A percentile compares a stretch with the other conserved stretches of the same genome.
These are phyloP conservation scores for Botrytis elliptica DNA, from an alignment of 2,329 filamentous ascomycete species.

Conservation along the genomic window DNA sequence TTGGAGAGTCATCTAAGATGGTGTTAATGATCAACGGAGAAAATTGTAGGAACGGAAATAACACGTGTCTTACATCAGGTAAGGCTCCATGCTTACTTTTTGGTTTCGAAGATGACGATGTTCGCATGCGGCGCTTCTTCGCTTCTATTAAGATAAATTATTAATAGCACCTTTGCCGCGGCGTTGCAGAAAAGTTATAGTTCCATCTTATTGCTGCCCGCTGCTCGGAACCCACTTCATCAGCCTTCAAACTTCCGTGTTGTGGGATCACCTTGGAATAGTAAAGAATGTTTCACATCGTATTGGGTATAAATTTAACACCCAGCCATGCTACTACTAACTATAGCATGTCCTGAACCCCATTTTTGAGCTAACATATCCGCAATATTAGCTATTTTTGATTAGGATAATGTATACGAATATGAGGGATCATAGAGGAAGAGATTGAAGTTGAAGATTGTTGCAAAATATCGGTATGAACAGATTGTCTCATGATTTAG, in stretches of 20 bases:
- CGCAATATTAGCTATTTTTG: neutral
- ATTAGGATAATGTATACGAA: neutral
- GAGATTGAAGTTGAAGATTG: neutral
- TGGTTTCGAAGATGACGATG: neutral
- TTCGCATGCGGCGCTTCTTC: neutral
- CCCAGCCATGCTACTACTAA: neutral
- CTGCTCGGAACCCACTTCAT: neutral
- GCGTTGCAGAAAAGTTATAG: neutral
- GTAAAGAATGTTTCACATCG: neutral
- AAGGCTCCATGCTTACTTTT: slow-evolving; percentile 17
- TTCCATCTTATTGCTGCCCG: neutral
- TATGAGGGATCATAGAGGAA: neutral
- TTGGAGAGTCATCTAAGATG: neutral
- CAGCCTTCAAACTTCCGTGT: neutral
- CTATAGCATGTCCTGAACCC: neutral
- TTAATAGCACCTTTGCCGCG: slow-evolving; percentile 7
- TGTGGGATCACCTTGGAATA: neutral
- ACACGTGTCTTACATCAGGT: slow-evolving; percentile 15
- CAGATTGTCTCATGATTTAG: neutral
- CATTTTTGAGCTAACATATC: neutral
- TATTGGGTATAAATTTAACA: neutral
- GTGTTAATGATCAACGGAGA: neutral
- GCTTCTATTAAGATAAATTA: neutral
- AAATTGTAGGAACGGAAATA: neutral
- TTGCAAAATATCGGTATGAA: neutral